Conservation (phyloP, 129 eudicot species). For the Dittrichia graveolens region DNA sequence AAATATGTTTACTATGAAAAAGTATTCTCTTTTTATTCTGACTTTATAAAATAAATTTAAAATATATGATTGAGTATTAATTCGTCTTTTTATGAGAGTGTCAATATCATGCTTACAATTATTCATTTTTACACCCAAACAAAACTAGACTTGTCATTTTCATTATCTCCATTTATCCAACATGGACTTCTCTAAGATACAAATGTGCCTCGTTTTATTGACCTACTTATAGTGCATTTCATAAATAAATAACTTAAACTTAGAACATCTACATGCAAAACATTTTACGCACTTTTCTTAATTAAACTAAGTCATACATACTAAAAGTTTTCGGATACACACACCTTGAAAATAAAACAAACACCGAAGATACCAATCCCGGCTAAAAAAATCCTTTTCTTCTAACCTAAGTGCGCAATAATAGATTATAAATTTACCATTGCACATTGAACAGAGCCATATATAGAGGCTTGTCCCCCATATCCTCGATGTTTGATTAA, state of each 20-base stretch:
- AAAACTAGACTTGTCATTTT: constrained; percentile 31
- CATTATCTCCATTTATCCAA: constrained; percentile 21
- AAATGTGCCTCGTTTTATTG: neutral
- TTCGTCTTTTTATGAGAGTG: neutral
- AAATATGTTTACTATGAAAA: too few relatives aligned
- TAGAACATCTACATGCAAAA: neutral
- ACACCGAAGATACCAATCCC: too few relatives aligned
- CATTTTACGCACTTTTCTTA: neutral
- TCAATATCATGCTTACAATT: neutral
- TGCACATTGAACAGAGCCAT: too few relatives aligned
- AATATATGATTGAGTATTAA: neutral
- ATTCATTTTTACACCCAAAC: constrained; percentile 15
- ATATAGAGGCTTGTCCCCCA: too few relatives aligned
- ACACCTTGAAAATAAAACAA: too few relatives aligned
- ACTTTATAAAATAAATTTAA: neutral
- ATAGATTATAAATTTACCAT: too few relatives aligned
- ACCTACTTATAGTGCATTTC: neutral
- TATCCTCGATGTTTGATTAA: too few relatives aligned
- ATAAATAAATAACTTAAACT: neutral
- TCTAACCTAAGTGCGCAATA: too few relatives aligned
- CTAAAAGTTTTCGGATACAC: too few relatives aligned
- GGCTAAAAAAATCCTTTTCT: too few relatives aligned
- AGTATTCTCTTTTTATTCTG: too few relatives aligned
- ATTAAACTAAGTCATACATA: too few relatives aligned
- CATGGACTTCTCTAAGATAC: neutral